These are phyloP conservation scores for Poa pratensis DNA, from an alignment of 176 grass and related monocot species.

Conservation along the genomic window DNA sequence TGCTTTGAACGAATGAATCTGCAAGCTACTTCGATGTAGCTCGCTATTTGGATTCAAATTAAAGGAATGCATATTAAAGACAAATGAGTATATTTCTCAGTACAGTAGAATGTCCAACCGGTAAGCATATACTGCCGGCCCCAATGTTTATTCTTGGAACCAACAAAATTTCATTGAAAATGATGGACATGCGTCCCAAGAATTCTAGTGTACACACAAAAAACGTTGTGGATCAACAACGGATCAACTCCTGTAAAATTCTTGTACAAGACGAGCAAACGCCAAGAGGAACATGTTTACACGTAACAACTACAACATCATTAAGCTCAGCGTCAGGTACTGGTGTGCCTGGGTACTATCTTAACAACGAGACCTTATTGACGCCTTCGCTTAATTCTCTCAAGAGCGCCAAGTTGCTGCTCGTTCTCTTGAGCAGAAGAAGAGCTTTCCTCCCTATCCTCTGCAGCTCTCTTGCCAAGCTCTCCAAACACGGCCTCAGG, in stretches of 20 bases:
- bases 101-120: background rate
- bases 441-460: conserved; percentile 56
- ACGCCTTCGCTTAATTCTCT: conserved; percentile 87
- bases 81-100: background rate
- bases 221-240: background rate
- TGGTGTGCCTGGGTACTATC: background rate
- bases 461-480: conserved; percentile 65
- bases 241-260: conserved; percentile 32
- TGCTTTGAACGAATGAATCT: background rate
- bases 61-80: background rate
- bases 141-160: background rate
- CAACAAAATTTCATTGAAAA: background rate
- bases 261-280: conserved; percentile 38
- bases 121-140: background rate
- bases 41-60: background rate
- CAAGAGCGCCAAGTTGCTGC: conserved; percentile 73
- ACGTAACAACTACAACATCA: conserved; percentile 45
- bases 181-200: background rate
- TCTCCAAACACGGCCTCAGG: conserved; percentile 89
- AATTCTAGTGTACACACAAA: conserved; percentile 12
- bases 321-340: background rate
- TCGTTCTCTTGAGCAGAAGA: conserved; percentile 57
- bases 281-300: conserved; percentile 45
- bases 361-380: conserved; percentile 46
- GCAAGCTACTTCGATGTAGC: background rate